Evolutionary conservation across 768 basidiomycete species (phyloP).

Genomic region (Dioszegia crocea): DNA sequence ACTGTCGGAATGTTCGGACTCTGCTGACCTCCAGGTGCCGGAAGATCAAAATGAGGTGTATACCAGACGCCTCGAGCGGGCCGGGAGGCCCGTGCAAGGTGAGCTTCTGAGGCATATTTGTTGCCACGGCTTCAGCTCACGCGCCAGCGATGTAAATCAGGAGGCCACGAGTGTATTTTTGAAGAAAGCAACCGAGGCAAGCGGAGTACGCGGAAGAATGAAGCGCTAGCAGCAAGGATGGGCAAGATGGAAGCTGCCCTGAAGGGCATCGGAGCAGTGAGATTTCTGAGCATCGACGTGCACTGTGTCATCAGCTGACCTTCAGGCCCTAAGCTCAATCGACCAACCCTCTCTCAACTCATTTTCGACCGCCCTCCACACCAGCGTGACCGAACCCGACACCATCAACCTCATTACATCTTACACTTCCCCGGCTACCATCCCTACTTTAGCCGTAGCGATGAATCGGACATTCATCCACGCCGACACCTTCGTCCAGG

Average conservation of each 20-base stretch:
- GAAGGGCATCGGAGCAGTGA: slow-evolving; percentile 37
- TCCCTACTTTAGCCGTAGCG: slow-evolving; percentile 35
- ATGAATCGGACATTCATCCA: slow-evolving; percentile 33
- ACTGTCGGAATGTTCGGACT: background rate
- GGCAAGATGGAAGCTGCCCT: slow-evolving; percentile 39
- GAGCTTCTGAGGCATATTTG: no score
- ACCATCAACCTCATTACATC: slow-evolving; percentile 42
- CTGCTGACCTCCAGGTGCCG: slow-evolving; percentile 23
- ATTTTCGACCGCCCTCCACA: slow-evolving; percentile 37
- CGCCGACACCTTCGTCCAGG: slow-evolving; percentile 21
- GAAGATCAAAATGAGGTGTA: slow-evolving; percentile 49
- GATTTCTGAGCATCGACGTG: slow-evolving; percentile 13
- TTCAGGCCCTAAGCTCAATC: slow-evolving; percentile 31
- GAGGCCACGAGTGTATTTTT: slow-evolving; percentile 77
- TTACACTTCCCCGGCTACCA: slow-evolving; percentile 32
- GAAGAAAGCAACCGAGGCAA: slow-evolving; percentile 96
- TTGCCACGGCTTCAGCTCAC: no score
- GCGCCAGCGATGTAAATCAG: slow-evolving; percentile 42
- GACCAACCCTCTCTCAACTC: slow-evolving; percentile 41
- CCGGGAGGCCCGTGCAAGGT: slow-evolving; percentile 45
- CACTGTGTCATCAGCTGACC: background rate
- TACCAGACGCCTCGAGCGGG: slow-evolving; percentile 38
- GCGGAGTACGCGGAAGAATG: slow-evolving; percentile 55
- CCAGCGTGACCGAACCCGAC: slow-evolving; percentile 29
- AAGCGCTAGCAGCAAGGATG: slow-evolving; percentile 36